phyloP scores from a whole-genome alignment of 1,284 basidiomycete species.

The Takashimella tepidaria region DNA sequence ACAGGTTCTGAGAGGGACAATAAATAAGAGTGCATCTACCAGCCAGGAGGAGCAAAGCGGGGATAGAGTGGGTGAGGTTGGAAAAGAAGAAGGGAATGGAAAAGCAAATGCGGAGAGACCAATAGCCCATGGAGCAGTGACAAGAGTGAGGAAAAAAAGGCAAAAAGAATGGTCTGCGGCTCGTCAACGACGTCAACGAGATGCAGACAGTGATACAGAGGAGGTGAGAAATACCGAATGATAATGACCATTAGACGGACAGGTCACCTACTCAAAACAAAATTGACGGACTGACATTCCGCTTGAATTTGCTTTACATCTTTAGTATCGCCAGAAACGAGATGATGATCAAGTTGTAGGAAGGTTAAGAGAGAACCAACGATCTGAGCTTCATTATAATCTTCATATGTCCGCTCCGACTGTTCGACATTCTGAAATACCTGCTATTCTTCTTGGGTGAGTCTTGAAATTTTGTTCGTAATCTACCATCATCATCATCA shows the following conservation, averaged over 20 bases:
- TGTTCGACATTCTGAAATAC: slow-evolving; percentile 46
- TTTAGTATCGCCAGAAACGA: too few relatives aligned
- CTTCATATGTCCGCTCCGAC: slow-evolving; percentile 36
- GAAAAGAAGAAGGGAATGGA: slow-evolving; percentile 13
- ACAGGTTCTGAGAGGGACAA: background rate
- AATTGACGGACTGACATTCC: slow-evolving; percentile 1
- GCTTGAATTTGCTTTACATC: too few relatives aligned
- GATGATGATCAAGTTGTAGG: background rate
- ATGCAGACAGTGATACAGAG: slow-evolving; percentile 29
- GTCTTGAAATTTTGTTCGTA: too few relatives aligned
- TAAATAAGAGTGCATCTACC: slow-evolving; percentile 1
- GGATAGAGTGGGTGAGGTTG: slow-evolving; percentile 2
- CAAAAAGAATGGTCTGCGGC: slow-evolving; percentile 50
- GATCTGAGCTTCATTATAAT: slow-evolving; percentile 35
- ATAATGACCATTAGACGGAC: too few relatives aligned
- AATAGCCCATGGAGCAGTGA: slow-evolving; percentile 60
- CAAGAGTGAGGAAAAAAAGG: slow-evolving; percentile 62
- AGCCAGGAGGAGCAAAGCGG: slow-evolving; percentile 1
- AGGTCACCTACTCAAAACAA: too few relatives aligned
- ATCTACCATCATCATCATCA: too few relatives aligned
- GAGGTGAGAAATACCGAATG: slow-evolving; percentile 35
- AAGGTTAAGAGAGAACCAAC: slow-evolving; percentile 4
- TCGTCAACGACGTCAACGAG: slow-evolving; percentile 30
- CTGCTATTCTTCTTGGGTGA: slow-evolving; percentile 67
- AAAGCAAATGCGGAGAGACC: slow-evolving; percentile 12